phyloP scores from a whole-genome alignment of 805 yeast genomes.

The Jamesozyma lodderae region DNA sequence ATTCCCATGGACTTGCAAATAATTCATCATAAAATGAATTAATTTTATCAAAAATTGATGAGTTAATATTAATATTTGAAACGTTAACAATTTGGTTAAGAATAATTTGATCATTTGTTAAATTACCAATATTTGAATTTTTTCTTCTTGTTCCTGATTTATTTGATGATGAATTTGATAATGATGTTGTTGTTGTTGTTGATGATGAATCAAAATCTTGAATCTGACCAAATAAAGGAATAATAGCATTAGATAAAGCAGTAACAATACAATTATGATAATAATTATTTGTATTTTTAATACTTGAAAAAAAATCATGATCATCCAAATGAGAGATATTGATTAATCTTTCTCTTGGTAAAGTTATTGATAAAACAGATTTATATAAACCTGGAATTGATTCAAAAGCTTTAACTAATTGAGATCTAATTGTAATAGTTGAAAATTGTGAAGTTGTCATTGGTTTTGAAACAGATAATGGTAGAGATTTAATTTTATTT shows the following conservation, averaged over 20 bases:
- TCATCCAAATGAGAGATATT: slow-evolving; percentile 7
- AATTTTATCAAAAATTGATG: slow-evolving; percentile 12
- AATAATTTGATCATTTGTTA: neutral
- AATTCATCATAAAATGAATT: slow-evolving; percentile 9
- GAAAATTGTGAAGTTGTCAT: neutral
- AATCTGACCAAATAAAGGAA: slow-evolving; percentile 10
- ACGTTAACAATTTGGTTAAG: slow-evolving; percentile 9
- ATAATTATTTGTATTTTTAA: slow-evolving; percentile 1
- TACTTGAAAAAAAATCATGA: slow-evolving; percentile 4
- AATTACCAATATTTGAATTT: neutral
- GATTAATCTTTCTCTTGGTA: slow-evolving; percentile 6
- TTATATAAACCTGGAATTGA: slow-evolving; percentile 6
- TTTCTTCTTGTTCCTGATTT: neutral
- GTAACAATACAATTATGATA: slow-evolving; percentile 13
- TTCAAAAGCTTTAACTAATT: slow-evolving; percentile 4
- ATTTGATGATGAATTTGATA: neutral
- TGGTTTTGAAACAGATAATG: slow-evolving; percentile 4
- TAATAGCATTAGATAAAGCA: slow-evolving; percentile 4
- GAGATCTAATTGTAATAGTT: slow-evolving; percentile 6
- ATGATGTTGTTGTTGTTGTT: neutral
- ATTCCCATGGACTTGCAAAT: slow-evolving; percentile 10
- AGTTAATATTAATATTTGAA: slow-evolving; percentile 4
- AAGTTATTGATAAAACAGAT: slow-evolving; percentile 10
- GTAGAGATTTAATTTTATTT: slow-evolving; percentile 6
- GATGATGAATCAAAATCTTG: neutral